These are phyloP conservation scores for Cryptococcus hybrid DNA, from an alignment of 1,284 basidiomycete genomes.

Conservation along the genomic window DNA sequence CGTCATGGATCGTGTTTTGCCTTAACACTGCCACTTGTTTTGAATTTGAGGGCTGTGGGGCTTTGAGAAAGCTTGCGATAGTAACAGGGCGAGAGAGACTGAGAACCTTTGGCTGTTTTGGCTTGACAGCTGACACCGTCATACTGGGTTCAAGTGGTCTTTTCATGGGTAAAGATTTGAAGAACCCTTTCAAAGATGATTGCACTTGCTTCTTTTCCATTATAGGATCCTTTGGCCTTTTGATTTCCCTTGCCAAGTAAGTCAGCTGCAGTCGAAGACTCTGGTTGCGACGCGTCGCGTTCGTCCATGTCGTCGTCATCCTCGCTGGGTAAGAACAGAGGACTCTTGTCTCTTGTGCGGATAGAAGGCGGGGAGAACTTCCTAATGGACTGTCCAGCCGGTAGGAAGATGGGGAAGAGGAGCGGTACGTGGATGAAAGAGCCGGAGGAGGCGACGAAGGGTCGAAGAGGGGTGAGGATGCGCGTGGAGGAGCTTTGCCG, in stretches of 20 bases:
- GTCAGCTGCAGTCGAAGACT: not conserved
- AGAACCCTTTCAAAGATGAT: slow-evolving; percentile 34
- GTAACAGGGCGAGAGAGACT: not conserved
- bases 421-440: not conserved
- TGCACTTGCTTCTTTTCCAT: slow-evolving; percentile 15
- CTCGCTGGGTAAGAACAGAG: slow-evolving; percentile 7
- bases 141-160: slow-evolving; percentile 11
- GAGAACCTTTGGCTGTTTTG: not conserved
- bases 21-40: not conserved
- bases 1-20: slow-evolving; percentile 12
- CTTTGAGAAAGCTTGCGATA: not conserved
- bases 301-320: slow-evolving; percentile 11
- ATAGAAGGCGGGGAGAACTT: slow-evolving; percentile 2
- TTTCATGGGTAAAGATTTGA: slow-evolving; percentile 18
- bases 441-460: slow-evolving; percentile 6
- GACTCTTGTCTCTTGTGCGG: not conserved
- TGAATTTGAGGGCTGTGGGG: not conserved
- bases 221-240: not conserved
- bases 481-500: slow-evolving; percentile 19
- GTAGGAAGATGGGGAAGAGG: slow-evolving; percentile 15
- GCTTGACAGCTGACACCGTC: not conserved
- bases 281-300: not conserved
- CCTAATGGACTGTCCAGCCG: slow-evolving; percentile 10
- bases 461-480: slow-evolving; percentile 18
- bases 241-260: not conserved